Evolutionary conservation across 208 protist species (phyloP), one percentile per base, ranked within the genome.

Genomic region (Crithidia expoeki): DNA sequence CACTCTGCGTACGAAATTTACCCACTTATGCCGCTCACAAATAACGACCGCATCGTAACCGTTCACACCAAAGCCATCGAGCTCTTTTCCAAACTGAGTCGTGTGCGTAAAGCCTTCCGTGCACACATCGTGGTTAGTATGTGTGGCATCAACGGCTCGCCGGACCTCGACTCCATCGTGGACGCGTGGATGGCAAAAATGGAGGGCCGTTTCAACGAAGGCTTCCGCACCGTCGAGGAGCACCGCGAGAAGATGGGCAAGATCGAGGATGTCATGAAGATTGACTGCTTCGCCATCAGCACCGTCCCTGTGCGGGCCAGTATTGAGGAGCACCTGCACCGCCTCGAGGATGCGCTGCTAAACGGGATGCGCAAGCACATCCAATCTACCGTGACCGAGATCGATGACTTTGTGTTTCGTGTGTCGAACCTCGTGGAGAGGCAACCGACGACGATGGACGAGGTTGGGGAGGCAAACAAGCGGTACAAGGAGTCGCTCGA

Each of bases 261-360:
- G 61, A 92, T 99, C 50, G 95, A 98, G 51, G 88, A 96, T 65
- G 69, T 71, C 11, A 89, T 96, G 64, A 86, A 90, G 67, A 85
- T 98, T 12, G 96, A 98, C 79, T 98, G 96, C 80, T 96, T 99
- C 60, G 83, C 84, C 32, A 86, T 99, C 59, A 94, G 88, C 70
- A 97, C 90, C 12, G 79, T 94, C 23, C 92, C 93, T 2, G 84
- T 98, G 36, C 98, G 98, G 81, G 86, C 85, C 0, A 92, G 84
- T 68, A 93, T 98, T 32, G 94, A 98, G 56, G 93, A 98, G 67
- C 92, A 97, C 65, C 68, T 98, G 34, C 89, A 92, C 56, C 90
- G 88, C 34, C 74, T 98, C 6, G 85, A 92, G 71, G 96, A 98
- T 59, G 81, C 92, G 6, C 75, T 98, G 7, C 74, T 97, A 30